Conservation (phyloP, 1,139 yeast genomes). For the Blastobotrys niveus region DNA sequence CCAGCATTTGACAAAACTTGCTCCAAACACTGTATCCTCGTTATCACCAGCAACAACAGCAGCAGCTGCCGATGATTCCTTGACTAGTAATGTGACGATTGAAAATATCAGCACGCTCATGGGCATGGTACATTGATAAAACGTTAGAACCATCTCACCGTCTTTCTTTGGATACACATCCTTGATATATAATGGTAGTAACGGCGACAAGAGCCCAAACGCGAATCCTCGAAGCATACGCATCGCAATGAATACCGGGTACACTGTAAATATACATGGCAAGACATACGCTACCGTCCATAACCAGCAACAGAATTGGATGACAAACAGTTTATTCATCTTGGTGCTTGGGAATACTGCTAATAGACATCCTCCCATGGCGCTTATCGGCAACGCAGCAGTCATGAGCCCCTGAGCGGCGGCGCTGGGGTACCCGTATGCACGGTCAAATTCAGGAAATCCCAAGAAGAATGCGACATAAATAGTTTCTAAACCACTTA, state of each 20-base stretch:
- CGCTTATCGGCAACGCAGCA: conserved; percentile 42
- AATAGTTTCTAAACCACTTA: conserved; percentile 68
- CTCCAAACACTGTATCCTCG: too few relatives aligned
- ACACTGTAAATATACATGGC: conserved; percentile 6
- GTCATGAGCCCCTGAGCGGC: conserved; percentile 39
- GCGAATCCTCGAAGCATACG: conserved; percentile 57
- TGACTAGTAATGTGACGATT: neutral
- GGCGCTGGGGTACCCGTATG: conserved; percentile 43
- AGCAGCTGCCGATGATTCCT: too few relatives aligned
- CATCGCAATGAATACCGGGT: conserved; percentile 40
- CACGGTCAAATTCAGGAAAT: conserved; percentile 38
- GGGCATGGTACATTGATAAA: conserved; percentile 60
- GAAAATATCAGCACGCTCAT: conserved; percentile 43
- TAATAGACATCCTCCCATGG: conserved; percentile 28
- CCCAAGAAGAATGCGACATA: conserved; percentile 60
- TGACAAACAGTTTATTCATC: conserved; percentile 13
- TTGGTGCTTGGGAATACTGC: conserved; percentile 14
- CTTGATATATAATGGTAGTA: conserved; percentile 57
- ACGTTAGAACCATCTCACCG: conserved; percentile 54
- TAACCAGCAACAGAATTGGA: conserved; percentile 11
- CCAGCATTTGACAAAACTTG: too few relatives aligned
- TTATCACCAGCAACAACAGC: too few relatives aligned
- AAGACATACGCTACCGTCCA: conserved; percentile 17
- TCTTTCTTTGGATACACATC: conserved; percentile 49
- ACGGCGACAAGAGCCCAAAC: conserved; percentile 58